Percentiles rank a stretch among this genome's conserved stretches.
These are phyloP conservation scores for Lactuca saligna DNA, from an alignment of 129 eudicot genomes.

Conservation along the genomic window DNA sequence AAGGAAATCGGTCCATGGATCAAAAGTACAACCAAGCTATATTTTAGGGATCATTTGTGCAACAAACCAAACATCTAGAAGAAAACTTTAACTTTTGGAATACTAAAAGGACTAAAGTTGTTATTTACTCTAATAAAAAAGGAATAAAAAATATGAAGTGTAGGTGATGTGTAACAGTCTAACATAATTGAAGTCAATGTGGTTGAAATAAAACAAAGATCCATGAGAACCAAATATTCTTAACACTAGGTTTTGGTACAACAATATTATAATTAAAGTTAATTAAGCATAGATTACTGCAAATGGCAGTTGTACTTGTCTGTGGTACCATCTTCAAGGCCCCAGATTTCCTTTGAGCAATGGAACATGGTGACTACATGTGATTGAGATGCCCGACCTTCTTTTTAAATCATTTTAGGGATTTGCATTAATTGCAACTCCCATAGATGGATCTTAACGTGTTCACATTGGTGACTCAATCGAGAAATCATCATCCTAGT, in stretches of 20 bases:
- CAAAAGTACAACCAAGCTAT: neutral
- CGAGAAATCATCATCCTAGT: constrained; percentile 33
- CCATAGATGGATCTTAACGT: constrained; percentile 31
- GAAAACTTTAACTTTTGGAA: neutral
- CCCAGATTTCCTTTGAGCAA: constrained; percentile 33
- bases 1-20: neutral
- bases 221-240: constrained; percentile 39
- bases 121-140: neutral
- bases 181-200: constrained; percentile 32
- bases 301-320: constrained; percentile 46
- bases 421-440: constrained; percentile 33
- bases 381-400: constrained; percentile 38
- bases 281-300: constrained; percentile 30
- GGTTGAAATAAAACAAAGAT: constrained; percentile 33
- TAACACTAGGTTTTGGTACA: constrained; percentile 41
- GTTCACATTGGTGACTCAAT: constrained; percentile 32
- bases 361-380: constrained; percentile 42
- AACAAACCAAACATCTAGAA: neutral
- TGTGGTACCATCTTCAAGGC: constrained; percentile 32
- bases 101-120: neutral
- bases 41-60: neutral
- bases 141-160: neutral
- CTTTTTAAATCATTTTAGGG: constrained; percentile 27
- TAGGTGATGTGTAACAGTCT: constrained; percentile 31
- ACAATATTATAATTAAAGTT: constrained; percentile 24